Evolutionary conservation across 1,139 yeast genomes (phyloP), one percentile per base, ranked within the genome.

Genomic region (Kodamaea sp.): DNA sequence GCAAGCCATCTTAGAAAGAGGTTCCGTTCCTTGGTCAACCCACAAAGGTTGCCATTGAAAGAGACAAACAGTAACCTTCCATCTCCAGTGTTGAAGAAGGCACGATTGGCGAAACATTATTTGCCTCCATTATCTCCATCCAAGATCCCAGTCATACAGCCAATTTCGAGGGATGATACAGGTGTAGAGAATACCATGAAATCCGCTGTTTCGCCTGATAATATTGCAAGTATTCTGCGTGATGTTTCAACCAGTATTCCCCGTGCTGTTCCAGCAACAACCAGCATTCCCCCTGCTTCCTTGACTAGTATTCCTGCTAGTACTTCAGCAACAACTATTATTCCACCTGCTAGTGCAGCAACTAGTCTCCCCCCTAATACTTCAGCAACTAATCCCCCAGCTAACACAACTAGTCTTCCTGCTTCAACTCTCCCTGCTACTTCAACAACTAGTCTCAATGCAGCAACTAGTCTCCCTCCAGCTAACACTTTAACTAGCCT

Each of bases 1-100:
- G 28, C 28, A 9, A 10, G 10, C 9, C 37, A 38, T 24, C 29
- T 41, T 33, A 39, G 47, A 26, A 50, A 48, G 36, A 42, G 52
- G 28, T 40, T 45, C 31, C 46, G 44, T 27, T 44, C 48, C 8
- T 40, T 47, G 41, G 30, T 30, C n/a, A 41, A 38, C 24, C 38
- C 40, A 37, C 47, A 60, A n/a, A 51, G 77, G 43, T 58, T 60
- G 27, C 76, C 77, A 4, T 60, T 71, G 43, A 62, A 62, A 49
- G 76, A 71, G 48, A 64, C 76, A 22, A 64, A 62, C 44, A 62
- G 65, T 20, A 71, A 71, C 43, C 53, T 70, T 22, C 74, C 75
- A 3, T 62, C 69, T 22, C 75, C 75, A 1, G 55, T 49, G 23
- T 45, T 57, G 31, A 69, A 68, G 46, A 62, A 63, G 47, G 55